phyloP scores from a whole-genome alignment of 73 alveolate species.

The Urostyla sp. region DNA sequence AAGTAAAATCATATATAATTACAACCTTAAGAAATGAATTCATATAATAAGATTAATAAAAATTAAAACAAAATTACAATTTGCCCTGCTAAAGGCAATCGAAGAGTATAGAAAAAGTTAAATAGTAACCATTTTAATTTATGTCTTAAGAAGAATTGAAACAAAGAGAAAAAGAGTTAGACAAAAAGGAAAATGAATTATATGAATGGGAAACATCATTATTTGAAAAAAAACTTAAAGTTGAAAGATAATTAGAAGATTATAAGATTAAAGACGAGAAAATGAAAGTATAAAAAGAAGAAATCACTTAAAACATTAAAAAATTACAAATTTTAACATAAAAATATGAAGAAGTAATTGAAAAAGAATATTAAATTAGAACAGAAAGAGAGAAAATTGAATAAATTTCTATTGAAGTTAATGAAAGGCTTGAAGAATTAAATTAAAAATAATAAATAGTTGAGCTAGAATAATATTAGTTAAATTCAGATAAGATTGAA shows the following conservation, averaged over 20 bases:
- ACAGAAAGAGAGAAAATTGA: neutral
- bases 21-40: too few relatives aligned
- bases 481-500: conserved; percentile 11
- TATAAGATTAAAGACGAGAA: conserved; percentile 15
- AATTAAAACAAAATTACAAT: conserved; percentile 4
- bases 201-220: conserved; percentile 52
- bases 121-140: neutral
- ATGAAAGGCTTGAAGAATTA: neutral
- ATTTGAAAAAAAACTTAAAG: conserved; percentile 20
- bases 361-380: conserved; percentile 39
- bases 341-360: conserved; percentile 25
- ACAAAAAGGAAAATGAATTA: conserved; percentile 29
- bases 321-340: conserved; percentile 29
- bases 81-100: conserved; percentile 14
- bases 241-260: conserved; percentile 10
- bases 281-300: conserved; percentile 11
- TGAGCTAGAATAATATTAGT: neutral
- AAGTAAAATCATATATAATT: too few relatives aligned
- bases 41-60: too few relatives aligned
- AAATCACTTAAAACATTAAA: conserved; percentile 12
- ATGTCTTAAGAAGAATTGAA: neutral
- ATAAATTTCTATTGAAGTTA: neutral
- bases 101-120: neutral
- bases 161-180: conserved; percentile 25
- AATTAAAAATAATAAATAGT: neutral